Evolutionary conservation across 2,329 filamentous ascomycete genomes (phyloP), one percentile per base, ranked within the genome.

Genomic region (Bipolaris cookei): DNA sequence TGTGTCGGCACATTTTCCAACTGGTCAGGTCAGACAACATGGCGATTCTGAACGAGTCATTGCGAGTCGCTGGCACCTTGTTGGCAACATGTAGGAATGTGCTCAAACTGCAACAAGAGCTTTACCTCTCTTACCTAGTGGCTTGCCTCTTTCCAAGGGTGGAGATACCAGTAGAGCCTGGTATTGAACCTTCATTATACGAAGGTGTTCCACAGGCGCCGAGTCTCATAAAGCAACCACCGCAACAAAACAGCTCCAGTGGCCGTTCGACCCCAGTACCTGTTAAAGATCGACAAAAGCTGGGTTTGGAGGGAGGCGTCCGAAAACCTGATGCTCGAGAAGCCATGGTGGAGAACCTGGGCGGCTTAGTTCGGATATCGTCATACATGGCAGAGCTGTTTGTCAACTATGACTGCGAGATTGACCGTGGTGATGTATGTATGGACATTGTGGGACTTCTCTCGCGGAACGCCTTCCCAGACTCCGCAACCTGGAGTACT

Each of bases 401-500:
- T 73, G 88, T 98, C 77, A 99, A 99, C 76, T 99, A 98, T 73
- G 95, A 99, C 76, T 99, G 94, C 71, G 93, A 98, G 71, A 88
- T 92, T 50, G 91, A 99, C 72, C 86, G 93, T 47, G 89, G 88
- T 49, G 95, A 99, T 78, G 80, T 99, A 4, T 99, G 95, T 70
- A 91, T 97, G 79, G 96, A 99, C 71, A 90, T 98, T 85, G 87
- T 99, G 58, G 94, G 95, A 0, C 83, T 99, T 32, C 81, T 99
- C 14, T 94, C 95, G 18, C 86, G 95, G 56, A 99, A 97, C 74
- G 95, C 95, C 2, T 90, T 99, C 63, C 96, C 95, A 0, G 95
- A 99, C 75, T 97, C 95, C 7, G 95, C 94, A 5, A 97, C 93
- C 5, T 99, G 95, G 95, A 99, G 96, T 75, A 99, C 95, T 10